Base-by-base conservation (phyloP, 805 yeast species). In the Barnettozyma populi region DNA sequence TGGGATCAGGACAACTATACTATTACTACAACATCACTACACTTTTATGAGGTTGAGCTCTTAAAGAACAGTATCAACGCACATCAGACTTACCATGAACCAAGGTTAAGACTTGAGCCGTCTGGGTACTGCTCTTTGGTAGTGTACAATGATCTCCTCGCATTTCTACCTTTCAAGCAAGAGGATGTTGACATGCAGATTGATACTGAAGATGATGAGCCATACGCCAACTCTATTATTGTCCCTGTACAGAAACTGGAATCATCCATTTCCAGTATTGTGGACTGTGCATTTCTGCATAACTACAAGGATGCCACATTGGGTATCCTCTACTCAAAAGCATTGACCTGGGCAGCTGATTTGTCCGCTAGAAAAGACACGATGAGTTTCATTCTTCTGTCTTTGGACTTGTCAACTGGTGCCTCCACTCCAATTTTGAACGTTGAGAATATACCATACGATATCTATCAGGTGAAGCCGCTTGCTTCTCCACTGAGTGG, bases 301-400 rank as follows among this genome's bases (percentile, higher is more conserved):
- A 83, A 83, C 47, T 92, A 88, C 60, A 70, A 84, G 53, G 94
- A 84, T 49, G 95, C 97, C 0, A 90, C 97, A 0, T 55, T 89
- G 19, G 92, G 85, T 0, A 72, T 89, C 5, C 61, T 89, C 24
- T 78, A 69, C 52, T 76, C 80, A 45, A 78, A 79, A 29, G 68
- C 66, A 16, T 71, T 76, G 18, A 79, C 90, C 0, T 88, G 97
- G 96, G 82, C 95, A 0, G 96, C 96, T 0, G 74, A 78, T 45
- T 65, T 84, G 31, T 74, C 83, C 2, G 67, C 74, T 43, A 69
- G 66, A 6, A 83, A 80, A 57, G 95, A 88, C 57, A 84, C 80
- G 16, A 70, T 80, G 27, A 71, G 73, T 38, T 76, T 80, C 50
- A 68, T 79, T 24, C 87, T 86, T 0, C 61, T 88, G 42, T 81